phyloP scores from a whole-genome alignment of 371 early-diverging fungal genomes.

The Apophysomyces elegans region DNA sequence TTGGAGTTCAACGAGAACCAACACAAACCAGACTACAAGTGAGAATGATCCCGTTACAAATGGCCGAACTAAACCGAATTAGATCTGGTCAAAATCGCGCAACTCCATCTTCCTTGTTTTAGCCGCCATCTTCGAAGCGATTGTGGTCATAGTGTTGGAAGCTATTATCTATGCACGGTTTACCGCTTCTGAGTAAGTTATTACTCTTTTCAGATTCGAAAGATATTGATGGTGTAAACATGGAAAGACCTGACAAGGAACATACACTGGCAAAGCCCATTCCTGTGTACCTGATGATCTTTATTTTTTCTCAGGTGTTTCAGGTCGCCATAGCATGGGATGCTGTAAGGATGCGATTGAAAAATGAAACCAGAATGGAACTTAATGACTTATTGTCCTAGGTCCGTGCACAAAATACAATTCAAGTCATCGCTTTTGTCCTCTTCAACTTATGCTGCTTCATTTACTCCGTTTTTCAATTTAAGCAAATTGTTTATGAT shows the following conservation, averaged over 20 bases:
- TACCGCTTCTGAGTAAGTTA: conserved; percentile 34
- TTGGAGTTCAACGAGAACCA: conserved; percentile 6
- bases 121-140: conserved; percentile 63
- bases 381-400: conserved; percentile 31
- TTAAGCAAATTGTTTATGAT: conserved; percentile 47
- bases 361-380: conserved; percentile 10
- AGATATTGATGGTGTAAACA: conserved; percentile 22
- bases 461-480: conserved; percentile 79
- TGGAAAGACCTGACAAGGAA: conserved; percentile 9
- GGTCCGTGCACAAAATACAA: conserved; percentile 84
- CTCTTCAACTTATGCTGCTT: conserved; percentile 81
- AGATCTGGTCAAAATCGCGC: conserved; percentile 47
- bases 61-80: not conserved
- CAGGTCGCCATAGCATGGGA: conserved; percentile 76
- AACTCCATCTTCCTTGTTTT: conserved; percentile 50
- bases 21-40: conserved; percentile 9
- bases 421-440: conserved; percentile 85
- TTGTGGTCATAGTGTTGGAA: conserved; percentile 73
- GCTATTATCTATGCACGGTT: conserved; percentile 65
- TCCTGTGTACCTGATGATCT: conserved; percentile 80
- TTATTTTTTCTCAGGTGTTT: conserved; percentile 75
- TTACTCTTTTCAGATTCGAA: not conserved
- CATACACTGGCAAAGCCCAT: conserved; percentile 50
- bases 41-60: not conserved
- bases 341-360: conserved; percentile 58